A percentile compares a stretch with the other conserved stretches of the same genome.
phyloP scores from a whole-genome alignment of 345 rosid species.

The Adansonia digitata region DNA sequence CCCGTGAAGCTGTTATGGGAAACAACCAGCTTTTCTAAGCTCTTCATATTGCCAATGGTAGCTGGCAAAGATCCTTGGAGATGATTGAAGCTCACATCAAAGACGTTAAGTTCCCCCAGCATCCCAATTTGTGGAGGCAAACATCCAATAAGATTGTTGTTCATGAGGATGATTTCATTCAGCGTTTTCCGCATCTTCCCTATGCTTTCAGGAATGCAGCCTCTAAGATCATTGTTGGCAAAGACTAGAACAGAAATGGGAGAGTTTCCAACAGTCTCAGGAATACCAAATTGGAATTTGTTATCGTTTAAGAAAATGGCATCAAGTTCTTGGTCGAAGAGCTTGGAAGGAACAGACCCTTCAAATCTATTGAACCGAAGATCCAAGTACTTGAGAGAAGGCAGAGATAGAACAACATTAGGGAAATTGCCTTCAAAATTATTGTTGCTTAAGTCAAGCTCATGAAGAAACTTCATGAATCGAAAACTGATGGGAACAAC shows the following conservation, averaged over 20 bases:
- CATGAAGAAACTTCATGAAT: slow-evolving; percentile 50
- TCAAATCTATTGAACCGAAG: slow-evolving; percentile 74
- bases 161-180: too few species aligned
- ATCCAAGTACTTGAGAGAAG: slow-evolving; percentile 58
- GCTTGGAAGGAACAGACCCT: slow-evolving; percentile 53
- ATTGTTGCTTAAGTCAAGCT: slow-evolving; percentile 72
- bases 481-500: slow-evolving; percentile 47
- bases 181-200: slow-evolving; percentile 63
- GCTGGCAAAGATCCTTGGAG: too few species aligned
- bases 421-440: slow-evolving; percentile 70
- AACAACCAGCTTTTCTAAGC: slow-evolving; percentile 57
- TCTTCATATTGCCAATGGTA: slow-evolving; percentile 52
- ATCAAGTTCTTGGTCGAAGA: slow-evolving; percentile 54
- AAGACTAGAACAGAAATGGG: slow-evolving; percentile 64
- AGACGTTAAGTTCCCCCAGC: too few species aligned
- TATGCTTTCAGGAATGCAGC: slow-evolving; percentile 61
- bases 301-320: slow-evolving; percentile 64
- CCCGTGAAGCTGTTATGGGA: slow-evolving; percentile 60
- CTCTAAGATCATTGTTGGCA: slow-evolving; percentile 68
- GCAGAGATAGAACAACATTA: slow-evolving; percentile 43
- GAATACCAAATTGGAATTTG: slow-evolving; percentile 55
- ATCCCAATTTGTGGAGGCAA: too few species aligned
- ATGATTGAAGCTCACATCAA: too few species aligned
- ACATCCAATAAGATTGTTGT: too few species aligned
- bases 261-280: slow-evolving; percentile 61